These are phyloP conservation scores for Fusarium scirpi DNA, from an alignment of 2,329 filamentous ascomycete species.

Conservation along the genomic window DNA sequence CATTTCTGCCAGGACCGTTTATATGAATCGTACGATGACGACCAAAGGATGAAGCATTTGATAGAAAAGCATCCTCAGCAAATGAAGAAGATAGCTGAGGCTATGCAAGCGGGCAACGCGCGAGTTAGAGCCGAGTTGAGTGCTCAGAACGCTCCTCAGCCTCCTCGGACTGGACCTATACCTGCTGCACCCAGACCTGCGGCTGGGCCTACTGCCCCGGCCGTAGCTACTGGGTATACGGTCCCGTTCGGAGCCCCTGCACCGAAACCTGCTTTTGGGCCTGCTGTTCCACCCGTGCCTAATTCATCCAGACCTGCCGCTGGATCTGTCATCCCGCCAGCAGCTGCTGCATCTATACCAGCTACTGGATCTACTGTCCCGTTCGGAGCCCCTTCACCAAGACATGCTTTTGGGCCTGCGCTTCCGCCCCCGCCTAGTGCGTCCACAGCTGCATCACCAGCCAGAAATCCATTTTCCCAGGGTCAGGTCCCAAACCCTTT, in stretches of 20 bases:
- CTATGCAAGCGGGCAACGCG: neutral
- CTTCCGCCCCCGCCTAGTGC: too few species aligned
- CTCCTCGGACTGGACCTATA: neutral
- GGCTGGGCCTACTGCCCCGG: too few species aligned
- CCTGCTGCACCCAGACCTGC: neutral
- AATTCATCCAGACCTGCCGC: neutral
- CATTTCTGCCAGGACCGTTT: constrained; percentile 52
- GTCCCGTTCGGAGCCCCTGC: neutral
- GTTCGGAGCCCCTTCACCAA: neutral
- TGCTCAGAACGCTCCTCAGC: neutral
- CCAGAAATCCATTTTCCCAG: neutral
- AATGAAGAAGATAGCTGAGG: constrained; percentile 32
- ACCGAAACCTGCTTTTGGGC: neutral
- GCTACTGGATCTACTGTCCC: neutral
- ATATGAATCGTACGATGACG: constrained; percentile 47
- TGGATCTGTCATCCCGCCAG: neutral
- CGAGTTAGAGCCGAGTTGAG: too few species aligned
- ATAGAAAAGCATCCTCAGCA: constrained; percentile 46
- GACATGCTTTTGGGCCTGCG: neutral
- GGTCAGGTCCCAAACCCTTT: neutral
- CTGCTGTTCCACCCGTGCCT: too few species aligned
- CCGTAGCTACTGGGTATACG: neutral
- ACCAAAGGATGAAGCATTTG: constrained; percentile 48
- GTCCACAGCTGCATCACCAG: neutral
- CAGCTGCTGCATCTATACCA: too few species aligned